Percentiles rank a stretch among this genome's conserved stretches.
Evolutionary conservation across 371 early-diverging fungal genomes (phyloP).

Genomic region (Apophysomyces trapeziformis): DNA sequence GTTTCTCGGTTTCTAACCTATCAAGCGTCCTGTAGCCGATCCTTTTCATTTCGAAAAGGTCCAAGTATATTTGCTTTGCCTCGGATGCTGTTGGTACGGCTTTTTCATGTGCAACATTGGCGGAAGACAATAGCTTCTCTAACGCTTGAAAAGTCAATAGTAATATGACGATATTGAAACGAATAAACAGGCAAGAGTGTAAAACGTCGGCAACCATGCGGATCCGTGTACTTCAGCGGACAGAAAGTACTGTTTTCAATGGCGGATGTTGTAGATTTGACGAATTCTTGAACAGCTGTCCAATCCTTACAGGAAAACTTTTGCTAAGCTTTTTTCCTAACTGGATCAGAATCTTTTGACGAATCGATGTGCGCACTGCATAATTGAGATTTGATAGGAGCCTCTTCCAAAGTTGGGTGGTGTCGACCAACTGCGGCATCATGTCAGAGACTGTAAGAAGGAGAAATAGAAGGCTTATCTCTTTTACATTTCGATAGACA

Average conservation of each 20-base stretch:
- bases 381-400: no score
- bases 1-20: conserved; percentile 4
- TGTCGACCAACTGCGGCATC: no score
- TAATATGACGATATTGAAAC: conserved; percentile 1
- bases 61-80: neutral
- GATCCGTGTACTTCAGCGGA: conserved; percentile 7
- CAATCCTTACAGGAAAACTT: neutral
- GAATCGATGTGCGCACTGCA: no score
- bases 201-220: conserved; percentile 5
- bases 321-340: no score
- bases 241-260: neutral
- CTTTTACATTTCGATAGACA: no score
- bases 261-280: neutral
- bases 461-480: no score
- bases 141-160: conserved; percentile 6
- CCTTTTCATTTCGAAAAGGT: neutral
- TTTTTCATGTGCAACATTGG: neutral
- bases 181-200: conserved; percentile 9
- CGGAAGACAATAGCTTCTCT: neutral
- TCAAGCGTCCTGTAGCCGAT: neutral
- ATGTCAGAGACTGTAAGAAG: no score
- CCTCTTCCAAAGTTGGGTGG: no score
- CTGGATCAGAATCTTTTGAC: no score
- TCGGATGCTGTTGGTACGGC: neutral
- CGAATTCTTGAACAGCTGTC: neutral